phyloP scores from a whole-genome alignment of 2,329 filamentous ascomycete species.

The Aspergillus terreus region DNA sequence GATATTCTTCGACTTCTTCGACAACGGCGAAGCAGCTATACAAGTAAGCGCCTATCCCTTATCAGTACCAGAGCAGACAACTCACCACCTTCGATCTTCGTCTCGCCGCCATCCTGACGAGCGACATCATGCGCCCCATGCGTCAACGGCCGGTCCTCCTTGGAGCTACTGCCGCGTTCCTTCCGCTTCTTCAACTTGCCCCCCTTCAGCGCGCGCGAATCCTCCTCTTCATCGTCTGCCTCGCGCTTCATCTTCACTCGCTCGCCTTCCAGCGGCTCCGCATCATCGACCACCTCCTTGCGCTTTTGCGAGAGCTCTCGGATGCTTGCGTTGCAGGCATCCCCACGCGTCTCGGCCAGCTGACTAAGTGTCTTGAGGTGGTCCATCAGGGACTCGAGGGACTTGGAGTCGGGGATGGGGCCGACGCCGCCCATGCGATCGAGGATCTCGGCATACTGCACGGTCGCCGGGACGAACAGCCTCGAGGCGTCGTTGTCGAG shows the following conservation, averaged over 20 bases:
- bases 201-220: slow-evolving; percentile 47
- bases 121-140: slow-evolving; percentile 62
- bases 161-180: slow-evolving; percentile 56
- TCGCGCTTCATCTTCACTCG: slow-evolving; percentile 45
- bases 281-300: slow-evolving; percentile 55
- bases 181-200: slow-evolving; percentile 77
- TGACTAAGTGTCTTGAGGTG: slow-evolving; percentile 56
- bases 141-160: slow-evolving; percentile 57
- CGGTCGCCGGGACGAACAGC: slow-evolving; percentile 45
- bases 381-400: slow-evolving; percentile 49
- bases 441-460: slow-evolving; percentile 57
- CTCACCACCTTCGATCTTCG: slow-evolving; percentile 53
- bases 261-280: slow-evolving; percentile 46
- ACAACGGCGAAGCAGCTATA: slow-evolving; percentile 33
- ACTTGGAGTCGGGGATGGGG: slow-evolving; percentile 46
- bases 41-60: background rate
- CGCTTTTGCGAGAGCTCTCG: slow-evolving; percentile 56
- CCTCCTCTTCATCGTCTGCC: slow-evolving; percentile 43
- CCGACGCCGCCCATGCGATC: slow-evolving; percentile 50
- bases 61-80: slow-evolving; percentile 5
- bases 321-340: slow-evolving; percentile 58
- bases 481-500: slow-evolving; percentile 51
- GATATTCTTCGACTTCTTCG: slow-evolving; percentile 36
- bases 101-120: slow-evolving; percentile 61
- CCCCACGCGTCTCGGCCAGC: slow-evolving; percentile 54